Evolutionary conservation across 2,329 filamentous ascomycete genomes (phyloP), one percentile per base, ranked within the genome.

Genomic region (Xylaria sp.): DNA sequence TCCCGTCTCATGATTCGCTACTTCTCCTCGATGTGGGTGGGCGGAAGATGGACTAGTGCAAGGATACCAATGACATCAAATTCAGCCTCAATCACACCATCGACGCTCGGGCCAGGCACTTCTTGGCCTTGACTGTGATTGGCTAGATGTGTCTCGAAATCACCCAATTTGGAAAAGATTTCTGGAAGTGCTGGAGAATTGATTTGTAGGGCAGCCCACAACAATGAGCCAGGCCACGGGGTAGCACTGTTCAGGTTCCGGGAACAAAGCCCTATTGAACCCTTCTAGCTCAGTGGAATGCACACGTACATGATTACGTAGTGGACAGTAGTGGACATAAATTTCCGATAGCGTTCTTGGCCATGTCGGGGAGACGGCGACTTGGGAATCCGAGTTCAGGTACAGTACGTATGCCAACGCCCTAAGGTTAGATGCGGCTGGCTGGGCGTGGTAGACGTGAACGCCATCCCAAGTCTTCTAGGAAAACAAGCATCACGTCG

Each of bases 1-100:
- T 4, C 24, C 24, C 24, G 24, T 27, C 24, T 27, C 24, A 42
- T 14, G 11, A 42, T 42, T 14, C 39, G 39, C 12, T 42, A 11
- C 39, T 2, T 14, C 14, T 17, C 2, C 39, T 14, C 11, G 17
- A 12, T 27, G 27, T 53, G 58, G 32, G 24, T 32, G 24, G 24
- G 24, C 24, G 4, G 24, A 27, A 27, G 24, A 4, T 27, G 19
- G 51, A 34, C 45, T 24, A 54, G 59, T 53, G 21, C 39, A 63
- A 55, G 51, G 55, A 34, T 55, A 53, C 30, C 45, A 53, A 74
- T 74, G 72, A 62, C 69, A 72, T 74, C 71, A 74, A 69, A 47
- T 68, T 68, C 59, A 72, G 72, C 65, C 67, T 69, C 67, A 64
- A 74, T 74, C 72, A 74, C 72, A 71, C 67, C 72, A 74, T 74